Evolutionary conservation across 2,329 filamentous ascomycete species (phyloP), one percentile per base, ranked within the genome.

Genomic region (Penicillium sp.): DNA sequence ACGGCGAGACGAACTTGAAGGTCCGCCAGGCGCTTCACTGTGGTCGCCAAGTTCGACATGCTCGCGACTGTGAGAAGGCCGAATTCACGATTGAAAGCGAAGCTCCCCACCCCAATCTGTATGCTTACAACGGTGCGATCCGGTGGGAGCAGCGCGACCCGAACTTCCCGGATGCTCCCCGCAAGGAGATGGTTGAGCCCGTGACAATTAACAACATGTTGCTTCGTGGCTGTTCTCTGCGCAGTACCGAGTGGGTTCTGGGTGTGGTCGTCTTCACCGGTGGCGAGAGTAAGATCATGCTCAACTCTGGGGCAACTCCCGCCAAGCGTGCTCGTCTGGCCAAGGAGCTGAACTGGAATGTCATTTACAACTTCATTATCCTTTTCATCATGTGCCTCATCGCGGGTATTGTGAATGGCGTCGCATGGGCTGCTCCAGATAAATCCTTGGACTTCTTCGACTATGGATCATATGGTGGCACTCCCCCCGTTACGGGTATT

Each of bases 241-340:
- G 93, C 66, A 99, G 98, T 76, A 99, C 95, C 0, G 93, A 98
- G 73, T 99, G 95, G 95, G 85, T 93, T 57, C 84, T 99, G 6
- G 95, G 93, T 56, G 85, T 99, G 3, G 94, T 98, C 53, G 83
- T 96, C 19, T 99, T 96, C 78, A 98, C 95, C 14, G 95, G 95
- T 37, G 88, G 93, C 72, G 94, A 99, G 75, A 97, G 94, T 37
- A 99, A 98, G 80, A 98, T 97, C 75, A 99, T 99, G 95, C 90
- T 97, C 81, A 99, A 99, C 75, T 91, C 95, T 30, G 95, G 95
- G 62, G 89, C 94, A 64, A 99, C 95, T 1, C 95, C 96, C 13
- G 96, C 88, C 75, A 99, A 99, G 81, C 90, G 94, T 64, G 87
- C 95, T 40, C 88, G 92, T 68, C 93, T 99, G 70, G 92, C 93